Evolutionary conservation across 352 stramenopile species (phyloP).

Genomic region (Phytophthora colocasiae): DNA sequence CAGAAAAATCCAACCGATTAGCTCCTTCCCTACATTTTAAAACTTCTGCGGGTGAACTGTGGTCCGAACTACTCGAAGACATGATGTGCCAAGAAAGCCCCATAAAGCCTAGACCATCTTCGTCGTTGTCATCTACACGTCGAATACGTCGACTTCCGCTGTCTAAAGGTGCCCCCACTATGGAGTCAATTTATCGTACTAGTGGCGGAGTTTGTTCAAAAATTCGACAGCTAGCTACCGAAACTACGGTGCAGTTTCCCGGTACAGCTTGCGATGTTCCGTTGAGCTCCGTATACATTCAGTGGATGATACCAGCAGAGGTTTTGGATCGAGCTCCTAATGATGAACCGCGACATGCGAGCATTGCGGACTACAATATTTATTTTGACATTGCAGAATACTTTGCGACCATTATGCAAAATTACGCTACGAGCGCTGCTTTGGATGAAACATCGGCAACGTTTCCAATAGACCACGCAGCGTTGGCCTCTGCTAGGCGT

Average conservation of each 20-base stretch:
- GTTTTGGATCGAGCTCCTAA: background rate
- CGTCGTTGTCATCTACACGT: slow-evolving; percentile 29
- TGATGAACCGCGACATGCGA: background rate
- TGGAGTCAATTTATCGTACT: slow-evolving; percentile 11
- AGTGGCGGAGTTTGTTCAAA: slow-evolving; percentile 16
- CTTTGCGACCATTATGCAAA: slow-evolving; percentile 36
- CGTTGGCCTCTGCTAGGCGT: slow-evolving; percentile 24
- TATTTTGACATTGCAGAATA: slow-evolving; percentile 51
- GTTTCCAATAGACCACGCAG: slow-evolving; percentile 13
- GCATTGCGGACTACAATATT: slow-evolving; percentile 37
- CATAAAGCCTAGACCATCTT: slow-evolving; percentile 14
- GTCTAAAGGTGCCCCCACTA: background rate
- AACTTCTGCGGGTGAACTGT: slow-evolving; percentile 26
- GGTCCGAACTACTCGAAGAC: slow-evolving; percentile 21
- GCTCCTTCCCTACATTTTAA: slow-evolving; percentile 45
- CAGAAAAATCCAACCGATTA: slow-evolving; percentile 10
- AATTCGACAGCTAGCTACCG: slow-evolving; percentile 30
- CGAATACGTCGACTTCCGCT: slow-evolving; percentile 27
- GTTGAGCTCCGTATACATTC: slow-evolving; percentile 43
- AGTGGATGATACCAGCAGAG: slow-evolving; percentile 33
- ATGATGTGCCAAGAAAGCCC: slow-evolving; percentile 2
- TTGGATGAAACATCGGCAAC: slow-evolving; percentile 7
- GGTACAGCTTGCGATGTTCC: slow-evolving; percentile 42
- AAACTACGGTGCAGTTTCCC: slow-evolving; percentile 40
- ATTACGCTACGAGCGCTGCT: slow-evolving; percentile 26